Percentiles rank a stretch among this genome's conserved stretches.
Evolutionary conservation across 139 green algal species (phyloP).

Genomic region (Chlamydomonas schloesseri): DNA sequence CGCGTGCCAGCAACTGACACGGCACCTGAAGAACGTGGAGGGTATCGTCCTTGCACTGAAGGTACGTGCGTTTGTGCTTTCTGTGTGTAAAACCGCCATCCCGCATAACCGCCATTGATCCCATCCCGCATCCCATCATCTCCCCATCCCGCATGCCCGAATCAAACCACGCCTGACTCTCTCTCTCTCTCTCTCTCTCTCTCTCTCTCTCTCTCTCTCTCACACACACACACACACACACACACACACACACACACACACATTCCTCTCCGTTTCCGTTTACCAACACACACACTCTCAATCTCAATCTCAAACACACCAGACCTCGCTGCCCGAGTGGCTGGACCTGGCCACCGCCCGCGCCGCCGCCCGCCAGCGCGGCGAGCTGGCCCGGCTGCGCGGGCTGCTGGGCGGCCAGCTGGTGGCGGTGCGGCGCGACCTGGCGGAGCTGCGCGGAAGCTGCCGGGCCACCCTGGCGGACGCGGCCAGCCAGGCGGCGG

Average conservation of each 20-base stretch:
- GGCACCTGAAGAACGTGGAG: constrained; percentile 42
- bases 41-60: constrained; percentile 25
- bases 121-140: too few relatives aligned
- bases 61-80: not conserved
- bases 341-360: constrained; percentile 26
- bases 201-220: too few relatives aligned
- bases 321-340: constrained; percentile 39
- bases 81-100: too few relatives aligned
- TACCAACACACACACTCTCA: too few relatives aligned
- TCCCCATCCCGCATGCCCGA: too few relatives aligned
- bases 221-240: too few relatives aligned
- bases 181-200: too few relatives aligned
- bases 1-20: constrained; percentile 20
- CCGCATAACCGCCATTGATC: too few relatives aligned
- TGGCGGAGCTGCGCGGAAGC: not conserved
- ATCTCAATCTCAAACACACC: too few relatives aligned
- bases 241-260: too few relatives aligned
- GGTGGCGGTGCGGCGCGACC: constrained; percentile 9
- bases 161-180: too few relatives aligned
- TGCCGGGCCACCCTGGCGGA: not conserved
- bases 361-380: constrained; percentile 4
- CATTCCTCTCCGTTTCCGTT: too few relatives aligned
- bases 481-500: not conserved
- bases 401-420: constrained; percentile 32
- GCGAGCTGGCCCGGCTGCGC: constrained; percentile 18